Base-by-base conservation (phyloP, 2,329 filamentous ascomycete genomes). In the Thelonectria blattea region DNA sequence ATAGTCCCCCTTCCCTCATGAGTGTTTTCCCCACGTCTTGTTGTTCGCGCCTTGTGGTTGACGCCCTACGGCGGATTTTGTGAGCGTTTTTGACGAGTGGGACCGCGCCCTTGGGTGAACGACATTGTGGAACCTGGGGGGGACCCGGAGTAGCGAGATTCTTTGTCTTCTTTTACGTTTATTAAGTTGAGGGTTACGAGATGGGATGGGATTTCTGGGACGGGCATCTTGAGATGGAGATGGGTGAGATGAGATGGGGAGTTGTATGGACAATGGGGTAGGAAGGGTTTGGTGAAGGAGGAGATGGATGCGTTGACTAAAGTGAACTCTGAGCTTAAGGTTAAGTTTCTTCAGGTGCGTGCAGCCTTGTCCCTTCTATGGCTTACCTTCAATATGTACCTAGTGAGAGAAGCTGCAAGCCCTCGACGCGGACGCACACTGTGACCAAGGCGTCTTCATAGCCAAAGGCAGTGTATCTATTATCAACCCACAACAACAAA, bases 121-220 rank as follows among this genome's bases (percentile, higher is more conserved):
- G 22, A 32, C 20, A n/a, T 47, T 22, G 45, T 32, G 45, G 45
- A 47, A 17, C 24, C 7, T n/a, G n/a, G n/a, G 15, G 7, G 24
- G 41, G 22, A 48, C 3, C 24, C 17, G 18, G 11, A 22, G 42
- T 46, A 20, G 20, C 42, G 10, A 46, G 42, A 46, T 46, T 46
- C 42, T 46, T 46, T 22, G 42, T 46, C 42, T 10, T 46, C 42
- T 46, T 46, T 46, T 46, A 46, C 42, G 42, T 46, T 46, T 46
- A 46, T 46, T 7, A 14, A 14, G 5, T 3, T 20, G 17, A 42
- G 39, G 6, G 34, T 4, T 43, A 43, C 41, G 41, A n/a, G 41
- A 43, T 37, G 34, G 15, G 34, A 37, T 37, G 34, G 34, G 3
- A 24, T n/a, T 43, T 11, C 15, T 43, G 5, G 41, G 41, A 17